These are phyloP conservation scores for Helminthosporium solani DNA, from an alignment of 2,329 filamentous ascomycete genomes.

Conservation along the genomic window DNA sequence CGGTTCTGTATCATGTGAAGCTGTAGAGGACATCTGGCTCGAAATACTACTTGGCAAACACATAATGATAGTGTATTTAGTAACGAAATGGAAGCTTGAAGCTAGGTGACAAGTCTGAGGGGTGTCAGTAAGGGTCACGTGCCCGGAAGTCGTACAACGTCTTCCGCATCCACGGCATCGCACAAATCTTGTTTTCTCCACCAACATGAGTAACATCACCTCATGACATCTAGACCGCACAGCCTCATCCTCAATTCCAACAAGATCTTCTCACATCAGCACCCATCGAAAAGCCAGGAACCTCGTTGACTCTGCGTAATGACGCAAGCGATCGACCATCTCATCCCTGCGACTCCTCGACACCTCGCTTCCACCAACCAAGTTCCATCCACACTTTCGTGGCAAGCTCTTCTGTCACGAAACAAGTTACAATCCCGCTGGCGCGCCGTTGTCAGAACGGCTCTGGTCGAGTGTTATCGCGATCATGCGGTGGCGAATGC, in stretches of 20 bases:
- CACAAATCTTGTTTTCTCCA: conserved; percentile 2
- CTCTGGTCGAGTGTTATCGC: conserved; percentile 7
- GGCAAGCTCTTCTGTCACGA: conserved; percentile 6
- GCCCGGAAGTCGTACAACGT: not conserved
- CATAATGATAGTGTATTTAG: not conserved
- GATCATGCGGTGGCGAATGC: conserved; percentile 4
- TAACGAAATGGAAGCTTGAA: not conserved
- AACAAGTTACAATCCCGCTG: conserved; percentile 14
- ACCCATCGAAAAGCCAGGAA: not conserved
- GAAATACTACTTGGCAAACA: not conserved
- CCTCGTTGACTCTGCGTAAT: conserved; percentile 1
- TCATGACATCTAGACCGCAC: not conserved
- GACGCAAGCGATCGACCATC: conserved; percentile 11
- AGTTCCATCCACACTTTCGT: not conserved
- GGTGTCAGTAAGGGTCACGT: not conserved
- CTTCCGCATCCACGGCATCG: not conserved
- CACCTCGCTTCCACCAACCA: conserved; percentile 6
- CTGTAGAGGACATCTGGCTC: conserved; percentile 14
- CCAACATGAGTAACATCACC: not conserved
- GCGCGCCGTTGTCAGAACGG: not conserved
- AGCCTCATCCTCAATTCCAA: too few relatives aligned
- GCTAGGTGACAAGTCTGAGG: too few relatives aligned
- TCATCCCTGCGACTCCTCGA: conserved; percentile 5
- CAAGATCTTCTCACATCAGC: not conserved
- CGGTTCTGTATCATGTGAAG: not conserved